Base-by-base conservation (phyloP, 257 asterid genomes). In the Scutellaria minor region DNA sequence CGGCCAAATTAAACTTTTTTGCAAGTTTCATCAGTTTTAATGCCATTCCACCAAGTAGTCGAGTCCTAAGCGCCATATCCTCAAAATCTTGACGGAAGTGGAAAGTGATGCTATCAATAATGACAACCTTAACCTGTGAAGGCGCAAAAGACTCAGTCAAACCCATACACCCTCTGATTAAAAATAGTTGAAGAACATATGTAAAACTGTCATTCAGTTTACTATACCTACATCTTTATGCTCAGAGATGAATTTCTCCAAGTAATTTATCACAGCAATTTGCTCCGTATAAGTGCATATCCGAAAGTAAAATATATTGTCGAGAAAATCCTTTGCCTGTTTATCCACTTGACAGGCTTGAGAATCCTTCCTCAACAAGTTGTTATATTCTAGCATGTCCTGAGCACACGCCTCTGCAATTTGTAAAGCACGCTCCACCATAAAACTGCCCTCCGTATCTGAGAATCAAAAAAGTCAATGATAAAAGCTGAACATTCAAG, bases 361-460 rank as follows among this genome's bases (percentile, higher is more conserved):
- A 70, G 73, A 66, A 68, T 83, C 85, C 84, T 87, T 94, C 41
- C 75, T 67, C 71, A 87, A 64, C 75, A 87, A 76, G 75, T 79
- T 85, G 69, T 81, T 80, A 66, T 94, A 94, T 79, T 87, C 93
- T 48, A 64, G 84, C 95, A 94, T 85, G 82, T 91, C 99, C 77
- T 84, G 86, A 52, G 84, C 79, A 79, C 99, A 89, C 31, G 99
- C 97, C 85, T 91, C 90, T 0, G 98, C 97, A 66, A 91, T 90
- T 80, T 94, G 99, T 70, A 77, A 74, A 85, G 79, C 97, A 31
- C 99, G 96, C 67, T 91, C 97, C 68, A 88, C 97, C 98, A 88
- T 94, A 73, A 94, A 94, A 80, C 98, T 91, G 72, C 99, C 99
- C 86, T 94, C 99, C 3, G 99, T 91, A 74, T 94, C 99, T 94